Evolutionary conservation across 2,329 filamentous ascomycete genomes (phyloP).

Genomic region (Clonostachys chloroleuca): DNA sequence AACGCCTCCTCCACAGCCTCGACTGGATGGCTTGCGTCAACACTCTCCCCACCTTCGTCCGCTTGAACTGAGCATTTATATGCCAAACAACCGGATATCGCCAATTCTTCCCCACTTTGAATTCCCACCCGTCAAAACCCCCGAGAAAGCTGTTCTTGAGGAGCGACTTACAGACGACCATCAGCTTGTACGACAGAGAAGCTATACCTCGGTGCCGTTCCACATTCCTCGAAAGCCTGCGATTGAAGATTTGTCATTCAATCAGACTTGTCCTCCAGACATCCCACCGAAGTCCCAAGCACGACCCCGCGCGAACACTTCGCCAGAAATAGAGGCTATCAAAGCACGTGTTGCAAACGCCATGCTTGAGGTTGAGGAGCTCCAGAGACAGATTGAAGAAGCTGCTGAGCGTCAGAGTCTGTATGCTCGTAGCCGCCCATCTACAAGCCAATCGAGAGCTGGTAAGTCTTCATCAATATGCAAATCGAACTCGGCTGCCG

Average conservation of each 20-base stretch:
- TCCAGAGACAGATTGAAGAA: conserved; percentile 56
- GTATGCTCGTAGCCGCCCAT: conserved; percentile 47
- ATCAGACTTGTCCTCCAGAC: conserved; percentile 3
- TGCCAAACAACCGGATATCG: conserved; percentile 37
- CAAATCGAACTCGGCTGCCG: no score
- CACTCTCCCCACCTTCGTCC: conserved; percentile 37
- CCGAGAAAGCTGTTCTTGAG: conserved; percentile 23
- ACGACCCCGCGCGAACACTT: conserved; percentile 35
- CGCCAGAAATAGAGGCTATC: conserved; percentile 43
- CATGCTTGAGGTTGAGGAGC: conserved; percentile 52
- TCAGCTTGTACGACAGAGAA: conserved; percentile 30
- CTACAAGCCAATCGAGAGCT: conserved; percentile 36
- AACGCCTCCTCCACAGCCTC: not conserved
- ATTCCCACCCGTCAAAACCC: conserved; percentile 28
- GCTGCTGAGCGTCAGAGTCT: conserved; percentile 57
- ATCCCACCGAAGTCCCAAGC: conserved; percentile 8
- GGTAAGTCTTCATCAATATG: no score
- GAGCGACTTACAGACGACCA: conserved; percentile 25
- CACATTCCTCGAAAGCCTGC: conserved; percentile 45
- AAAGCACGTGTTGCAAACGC: conserved; percentile 52
- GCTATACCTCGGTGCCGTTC: conserved; percentile 50
- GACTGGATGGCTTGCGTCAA: not conserved
- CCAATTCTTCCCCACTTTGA: conserved; percentile 50
- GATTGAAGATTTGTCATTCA: not conserved
- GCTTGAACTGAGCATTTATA: conserved; percentile 52